These are phyloP conservation scores for Yamadazyma dendronema DNA, from an alignment of 1,139 yeast genomes.

Conservation along the genomic window DNA sequence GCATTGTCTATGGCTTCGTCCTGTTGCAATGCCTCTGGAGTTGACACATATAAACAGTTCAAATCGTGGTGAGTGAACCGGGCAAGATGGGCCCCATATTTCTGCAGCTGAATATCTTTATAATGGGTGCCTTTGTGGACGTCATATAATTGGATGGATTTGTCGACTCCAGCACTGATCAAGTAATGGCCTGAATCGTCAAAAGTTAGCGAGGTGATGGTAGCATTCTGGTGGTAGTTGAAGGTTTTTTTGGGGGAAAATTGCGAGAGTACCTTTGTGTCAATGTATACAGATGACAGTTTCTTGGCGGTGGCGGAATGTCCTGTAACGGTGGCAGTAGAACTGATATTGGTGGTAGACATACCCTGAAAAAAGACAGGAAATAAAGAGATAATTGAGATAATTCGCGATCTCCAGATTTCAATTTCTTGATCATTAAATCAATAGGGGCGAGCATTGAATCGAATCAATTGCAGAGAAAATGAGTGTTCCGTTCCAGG, in stretches of 20 bases:
- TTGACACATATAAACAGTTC: constrained; percentile 80
- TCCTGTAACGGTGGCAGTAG: no score
- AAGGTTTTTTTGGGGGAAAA: constrained; percentile 61
- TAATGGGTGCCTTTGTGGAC: constrained; percentile 63
- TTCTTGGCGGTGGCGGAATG: no score
- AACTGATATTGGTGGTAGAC: no score
- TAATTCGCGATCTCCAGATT: neutral
- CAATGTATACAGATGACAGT: constrained; percentile 27
- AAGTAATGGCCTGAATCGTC: constrained; percentile 83
- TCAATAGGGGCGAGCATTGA: constrained; percentile 1
- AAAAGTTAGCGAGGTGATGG: constrained; percentile 79
- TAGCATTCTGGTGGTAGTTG: constrained; percentile 52
- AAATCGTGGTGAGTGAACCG: constrained; percentile 75
- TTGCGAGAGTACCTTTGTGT: constrained; percentile 42
- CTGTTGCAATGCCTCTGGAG: constrained; percentile 36
- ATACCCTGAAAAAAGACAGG: no score
- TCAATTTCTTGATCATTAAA: neutral
- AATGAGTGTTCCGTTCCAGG: constrained; percentile 56
- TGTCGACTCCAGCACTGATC: constrained; percentile 78
- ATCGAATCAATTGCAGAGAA: neutral
- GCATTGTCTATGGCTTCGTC: constrained; percentile 57
- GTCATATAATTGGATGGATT: constrained; percentile 82
- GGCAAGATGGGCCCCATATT: constrained; percentile 90
- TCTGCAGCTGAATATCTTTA: constrained; percentile 75
- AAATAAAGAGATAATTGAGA: no score